Evolutionary conservation across 2,329 filamentous ascomycete species (phyloP).

Genomic region (Alternaria sp.): DNA sequence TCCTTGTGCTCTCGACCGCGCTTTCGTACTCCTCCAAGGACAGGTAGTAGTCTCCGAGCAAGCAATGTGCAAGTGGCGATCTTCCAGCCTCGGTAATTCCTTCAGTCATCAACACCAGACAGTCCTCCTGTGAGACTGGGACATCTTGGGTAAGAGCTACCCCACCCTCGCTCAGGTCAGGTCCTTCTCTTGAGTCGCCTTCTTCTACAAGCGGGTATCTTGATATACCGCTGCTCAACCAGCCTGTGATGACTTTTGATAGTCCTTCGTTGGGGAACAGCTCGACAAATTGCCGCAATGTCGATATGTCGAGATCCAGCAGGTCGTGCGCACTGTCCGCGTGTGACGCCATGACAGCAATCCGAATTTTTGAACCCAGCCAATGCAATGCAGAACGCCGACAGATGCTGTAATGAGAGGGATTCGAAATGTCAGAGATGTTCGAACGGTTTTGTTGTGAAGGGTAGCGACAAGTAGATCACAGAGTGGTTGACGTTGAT

Average conservation of each 20-base stretch:
- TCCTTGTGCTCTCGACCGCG: conserved; percentile 78
- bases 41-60: conserved; percentile 84
- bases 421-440: not conserved
- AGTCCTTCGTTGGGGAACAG: conserved; percentile 87
- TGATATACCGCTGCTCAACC: conserved; percentile 80
- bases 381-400: conserved; percentile 5
- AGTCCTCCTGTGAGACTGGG: conserved; percentile 75
- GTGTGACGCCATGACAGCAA: conserved; percentile 41
- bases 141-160: conserved; percentile 54
- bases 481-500: conserved; percentile 24
- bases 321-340: conserved; percentile 46
- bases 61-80: conserved; percentile 81
- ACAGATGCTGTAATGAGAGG: not conserved
- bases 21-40: conserved; percentile 84
- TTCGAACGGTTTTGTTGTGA: not conserved
- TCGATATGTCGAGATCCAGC: conserved; percentile 74
- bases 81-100: conserved; percentile 58
- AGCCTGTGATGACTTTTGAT: conserved; percentile 80
- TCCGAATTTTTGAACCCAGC: conserved; percentile 3
- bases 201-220: conserved; percentile 69
- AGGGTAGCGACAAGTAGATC: not conserved
- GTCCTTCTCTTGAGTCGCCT: conserved; percentile 40
- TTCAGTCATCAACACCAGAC: conserved; percentile 77
- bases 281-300: conserved; percentile 80
- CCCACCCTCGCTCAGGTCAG: conserved; percentile 55